Percentiles rank a stretch among this genome's conserved stretches.
phyloP scores from a whole-genome alignment of 1,284 basidiomycete genomes.

The Prillingera fragicola region DNA sequence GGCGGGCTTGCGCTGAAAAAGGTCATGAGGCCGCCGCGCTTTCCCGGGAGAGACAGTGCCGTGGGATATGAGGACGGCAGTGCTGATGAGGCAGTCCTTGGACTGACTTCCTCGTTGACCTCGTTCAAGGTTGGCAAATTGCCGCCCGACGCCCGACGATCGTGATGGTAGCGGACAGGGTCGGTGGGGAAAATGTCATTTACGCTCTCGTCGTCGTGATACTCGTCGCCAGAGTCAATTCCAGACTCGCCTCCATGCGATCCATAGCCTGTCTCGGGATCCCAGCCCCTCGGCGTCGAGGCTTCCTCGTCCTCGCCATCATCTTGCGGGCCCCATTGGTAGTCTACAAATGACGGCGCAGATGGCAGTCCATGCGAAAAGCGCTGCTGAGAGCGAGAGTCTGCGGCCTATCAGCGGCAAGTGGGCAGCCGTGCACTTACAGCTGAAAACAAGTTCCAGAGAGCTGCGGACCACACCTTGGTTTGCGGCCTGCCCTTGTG shows the following conservation, averaged over 20 bases:
- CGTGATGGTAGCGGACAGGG: slow-evolving; percentile 3
- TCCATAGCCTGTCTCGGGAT: slow-evolving; percentile 21
- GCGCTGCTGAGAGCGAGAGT: slow-evolving; percentile 46
- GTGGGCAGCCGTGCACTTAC: slow-evolving; percentile 25
- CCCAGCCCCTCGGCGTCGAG: slow-evolving; percentile 17
- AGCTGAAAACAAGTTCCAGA: slow-evolving; percentile 47
- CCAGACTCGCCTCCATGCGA: too few relatives aligned
- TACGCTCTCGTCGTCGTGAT: slow-evolving; percentile 18
- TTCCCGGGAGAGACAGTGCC: slow-evolving; percentile 2
- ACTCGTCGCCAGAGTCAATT: slow-evolving; percentile 19
- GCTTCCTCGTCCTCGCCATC: slow-evolving; percentile 6
- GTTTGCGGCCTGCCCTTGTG: too few relatives aligned
- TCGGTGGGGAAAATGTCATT: slow-evolving; percentile 24
- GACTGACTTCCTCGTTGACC: background rate
- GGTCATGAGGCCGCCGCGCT: slow-evolving; percentile 13
- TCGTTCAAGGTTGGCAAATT: slow-evolving; percentile 10
- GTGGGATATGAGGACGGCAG: background rate
- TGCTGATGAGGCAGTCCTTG: background rate
- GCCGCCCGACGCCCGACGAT: slow-evolving; percentile 7
- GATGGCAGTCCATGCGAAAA: slow-evolving; percentile 35
- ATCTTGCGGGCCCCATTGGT: slow-evolving; percentile 12
- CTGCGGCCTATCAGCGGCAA: slow-evolving; percentile 19
- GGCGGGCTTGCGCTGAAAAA: slow-evolving; percentile 14
- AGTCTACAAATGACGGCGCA: slow-evolving; percentile 44
- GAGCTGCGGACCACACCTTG: slow-evolving; percentile 39